Conservation (phyloP, 2,329 filamentous ascomycete species). For the Pseudopithomyces chartarum region DNA sequence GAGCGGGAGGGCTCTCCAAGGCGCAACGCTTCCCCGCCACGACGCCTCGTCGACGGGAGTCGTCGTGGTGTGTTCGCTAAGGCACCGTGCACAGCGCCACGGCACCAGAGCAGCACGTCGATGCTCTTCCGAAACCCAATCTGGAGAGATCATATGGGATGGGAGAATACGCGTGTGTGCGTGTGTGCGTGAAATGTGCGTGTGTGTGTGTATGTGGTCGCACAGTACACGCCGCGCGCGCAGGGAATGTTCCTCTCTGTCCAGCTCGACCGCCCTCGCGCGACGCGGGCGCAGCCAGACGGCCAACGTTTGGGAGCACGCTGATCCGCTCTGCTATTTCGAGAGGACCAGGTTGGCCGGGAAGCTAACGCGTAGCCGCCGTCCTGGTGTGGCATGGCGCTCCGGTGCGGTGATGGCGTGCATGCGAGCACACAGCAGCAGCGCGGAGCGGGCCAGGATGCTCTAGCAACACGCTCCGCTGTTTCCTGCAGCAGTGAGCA, state of each 20-base stretch:
- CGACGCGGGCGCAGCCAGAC: conserved; percentile 23
- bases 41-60: neutral
- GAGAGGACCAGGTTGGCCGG: conserved; percentile 26
- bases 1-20: neutral
- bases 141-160: neutral
- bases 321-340: conserved; percentile 36
- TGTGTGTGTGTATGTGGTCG: neutral
- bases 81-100: conserved; percentile 5
- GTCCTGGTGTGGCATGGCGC: conserved; percentile 15
- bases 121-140: neutral
- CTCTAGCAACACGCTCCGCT: conserved; percentile 21
- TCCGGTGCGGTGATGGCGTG: conserved; percentile 21
- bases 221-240: neutral
- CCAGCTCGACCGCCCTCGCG: neutral
- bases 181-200: neutral
- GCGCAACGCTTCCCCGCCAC: neutral
- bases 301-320: conserved; percentile 30
- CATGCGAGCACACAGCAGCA: conserved; percentile 20
- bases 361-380: conserved; percentile 22
- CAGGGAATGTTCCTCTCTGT: too few relatives aligned
- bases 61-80: neutral
- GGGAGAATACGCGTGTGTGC: neutral
- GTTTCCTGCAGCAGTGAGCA: conserved; percentile 31
- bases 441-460: conserved; percentile 12
- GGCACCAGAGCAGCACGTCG: neutral